These are phyloP conservation scores for Paraurostyla sp. DNA, from an alignment of 73 alveolate species.

Conservation along the genomic window DNA sequence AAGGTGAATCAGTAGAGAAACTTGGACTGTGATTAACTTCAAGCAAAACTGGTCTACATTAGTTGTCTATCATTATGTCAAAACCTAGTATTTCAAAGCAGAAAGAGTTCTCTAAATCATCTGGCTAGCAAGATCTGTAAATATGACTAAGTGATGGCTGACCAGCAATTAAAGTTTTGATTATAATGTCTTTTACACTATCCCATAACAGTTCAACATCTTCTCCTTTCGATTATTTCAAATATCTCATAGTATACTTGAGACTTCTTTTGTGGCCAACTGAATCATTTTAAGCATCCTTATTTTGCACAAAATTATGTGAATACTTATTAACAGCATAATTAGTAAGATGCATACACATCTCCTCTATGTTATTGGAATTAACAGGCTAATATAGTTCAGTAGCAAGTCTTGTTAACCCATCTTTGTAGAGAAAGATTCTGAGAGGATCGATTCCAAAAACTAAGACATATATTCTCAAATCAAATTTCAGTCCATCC, in stretches of 20 bases:
- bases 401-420: conserved; percentile 79
- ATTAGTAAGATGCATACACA: conserved; percentile 68
- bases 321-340: conserved; percentile 57
- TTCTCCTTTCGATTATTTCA: conserved; percentile 42
- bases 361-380: conserved; percentile 37
- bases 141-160: conserved; percentile 71
- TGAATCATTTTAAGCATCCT: conserved; percentile 65
- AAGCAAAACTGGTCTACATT: conserved; percentile 57
- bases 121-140: conserved; percentile 78
- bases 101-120: conserved; percentile 71
- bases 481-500: conserved; percentile 98
- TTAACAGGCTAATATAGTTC: conserved; percentile 65
- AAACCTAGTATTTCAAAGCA: conserved; percentile 77
- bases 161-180: conserved; percentile 65
- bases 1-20: conserved; percentile 69
- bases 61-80: conserved; percentile 68
- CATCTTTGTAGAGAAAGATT: conserved; percentile 68
- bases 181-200: conserved; percentile 61
- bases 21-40: conserved; percentile 76
- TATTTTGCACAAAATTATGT: conserved; percentile 18
- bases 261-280: conserved; percentile 66
- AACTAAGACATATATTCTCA: conserved; percentile 85
- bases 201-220: conserved; percentile 34
- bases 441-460: conserved; percentile 76
- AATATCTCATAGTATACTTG: conserved; percentile 20